phyloP scores from a whole-genome alignment of 352 stramenopile genomes.

The Phytophthora pseudosyringae region DNA sequence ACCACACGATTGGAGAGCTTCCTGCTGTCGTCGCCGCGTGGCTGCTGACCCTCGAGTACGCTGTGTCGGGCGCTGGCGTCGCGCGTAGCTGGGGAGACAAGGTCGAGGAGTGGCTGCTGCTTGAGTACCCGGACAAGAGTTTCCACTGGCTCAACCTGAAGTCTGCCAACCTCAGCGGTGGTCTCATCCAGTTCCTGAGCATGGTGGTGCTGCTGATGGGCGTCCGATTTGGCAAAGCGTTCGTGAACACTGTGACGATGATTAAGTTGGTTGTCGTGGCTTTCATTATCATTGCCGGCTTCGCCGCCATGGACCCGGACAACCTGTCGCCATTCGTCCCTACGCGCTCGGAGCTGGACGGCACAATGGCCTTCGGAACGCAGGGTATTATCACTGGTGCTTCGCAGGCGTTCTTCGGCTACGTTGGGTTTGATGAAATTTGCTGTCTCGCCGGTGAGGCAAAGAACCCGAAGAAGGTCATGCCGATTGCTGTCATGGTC shows the following conservation, averaged over 20 bases:
- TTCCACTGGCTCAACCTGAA: constrained; percentile 60
- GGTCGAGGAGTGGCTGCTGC: constrained; percentile 71
- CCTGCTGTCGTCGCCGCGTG: constrained; percentile 86
- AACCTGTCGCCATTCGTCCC: constrained; percentile 91
- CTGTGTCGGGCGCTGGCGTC: constrained; percentile 87
- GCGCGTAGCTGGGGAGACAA: constrained; percentile 93
- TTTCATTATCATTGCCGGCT: constrained; percentile 91
- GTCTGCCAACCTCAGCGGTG: constrained; percentile 56
- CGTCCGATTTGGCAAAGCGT: constrained; percentile 87
- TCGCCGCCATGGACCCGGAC: constrained; percentile 71
- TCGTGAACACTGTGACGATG: constrained; percentile 86
- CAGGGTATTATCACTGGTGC: constrained; percentile 82
- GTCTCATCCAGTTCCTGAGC: constrained; percentile 65
- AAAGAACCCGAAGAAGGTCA: constrained; percentile 79
- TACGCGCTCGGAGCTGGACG: constrained; percentile 25
- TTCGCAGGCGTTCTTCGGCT: constrained; percentile 93
- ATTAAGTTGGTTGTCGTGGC: constrained; percentile 79
- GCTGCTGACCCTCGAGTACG: constrained; percentile 91
- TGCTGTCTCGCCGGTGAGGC: constrained; percentile 87
- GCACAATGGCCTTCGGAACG: constrained; percentile 46
- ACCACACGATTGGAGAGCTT: constrained; percentile 91
- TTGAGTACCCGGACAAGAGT: constrained; percentile 46
- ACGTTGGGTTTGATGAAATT: constrained; percentile 95
- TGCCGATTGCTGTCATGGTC: constrained; percentile 82
- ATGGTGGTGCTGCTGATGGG: constrained; percentile 77